Base-by-base conservation (phyloP, 2,329 filamentous ascomycete genomes). In the Microthyrium microscopicum region DNA sequence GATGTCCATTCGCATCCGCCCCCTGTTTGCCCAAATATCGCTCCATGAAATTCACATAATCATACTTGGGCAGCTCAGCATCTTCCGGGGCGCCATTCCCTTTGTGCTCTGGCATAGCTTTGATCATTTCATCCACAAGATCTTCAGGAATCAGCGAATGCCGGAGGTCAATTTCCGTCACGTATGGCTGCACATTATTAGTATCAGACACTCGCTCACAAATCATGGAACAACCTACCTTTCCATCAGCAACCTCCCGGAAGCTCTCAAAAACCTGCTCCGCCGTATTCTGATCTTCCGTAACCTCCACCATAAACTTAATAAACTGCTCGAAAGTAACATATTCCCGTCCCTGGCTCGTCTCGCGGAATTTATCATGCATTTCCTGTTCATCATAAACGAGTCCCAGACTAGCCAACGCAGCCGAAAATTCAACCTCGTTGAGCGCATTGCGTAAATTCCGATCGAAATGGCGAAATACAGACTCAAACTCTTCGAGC, bases 271-370 rank as follows among this genome's bases (percentile, higher is more conserved):
- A 95, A 4, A 98, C 89, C 55, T 98, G 89, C 57, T 95, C 89
- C 9, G 89, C 89, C 4, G 85, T 94, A 54, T 98, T 94, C 59
- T 98, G 89, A 51, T 98, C 89, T 57, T 98, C 89, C 9, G 89
- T 98, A 31, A 94, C 89, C 45, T 92, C 83, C 30, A 98, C 89
- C 89, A 98, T 98, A 66, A 98, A 98, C 25, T 82, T 76, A 53
- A 98, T 98, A 51, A 98, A 98, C 56, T 95, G 87, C 60, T 98
- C 89, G 51, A 98, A 98, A 4, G 81, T 89, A 33, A 98, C 89
- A 42, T 78, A 71, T 54, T 76, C 78, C 42, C 64, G 70, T 22
- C 73, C 83, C 24, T 70, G 73, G 41, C 81, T 85, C n/a, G 85
- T 91, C 34, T 87, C 79, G 32, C 78, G 50, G 57, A 94, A 98